Base-by-base conservation (phyloP, 2,329 filamentous ascomycete species). In the Aspergillus ruber region DNA sequence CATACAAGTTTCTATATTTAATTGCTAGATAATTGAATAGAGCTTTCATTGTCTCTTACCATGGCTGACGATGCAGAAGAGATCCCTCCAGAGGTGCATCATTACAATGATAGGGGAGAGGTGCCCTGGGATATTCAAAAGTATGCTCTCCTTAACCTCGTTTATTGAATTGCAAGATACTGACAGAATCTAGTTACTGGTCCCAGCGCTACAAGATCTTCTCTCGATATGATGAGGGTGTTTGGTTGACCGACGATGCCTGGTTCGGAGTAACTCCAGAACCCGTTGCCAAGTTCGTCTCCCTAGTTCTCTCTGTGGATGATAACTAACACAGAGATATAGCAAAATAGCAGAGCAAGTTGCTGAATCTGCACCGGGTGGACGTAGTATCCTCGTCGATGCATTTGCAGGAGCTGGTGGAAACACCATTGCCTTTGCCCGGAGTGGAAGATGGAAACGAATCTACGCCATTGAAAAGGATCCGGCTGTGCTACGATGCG, bases 221-320 rank as follows among this genome's bases (percentile, higher is more conserved):
- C 70, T 84, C 85, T 13, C 79, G 79, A 58, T 98, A 96, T 64
- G 85, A 96, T 64, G 79, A 90, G 49, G 91, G 90, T 47, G 80
- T 98, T 56, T 85, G 83, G 75, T 82, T 98, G 77, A 98, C 94
- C 0, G 84, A 95, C 65, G 85, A 91, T 70, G 86, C 90, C 46
- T 98, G 93, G 93, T 98, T 93, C 66, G 93, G 90, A 47, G 90
- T 97, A 6, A 98, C 94, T 0, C 90, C 93, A 12, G 91, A 98
- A 67, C 86, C 88, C 4, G 82, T 98, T 23, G 93, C 93, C 50
- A 83, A 78, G 88, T 93, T 41, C 12, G 27, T 23, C 38, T 3
- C 7, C 17, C 20, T 48, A 27, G 38, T 42, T 39, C 27, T 42
- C n/a, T 13, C 6, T 27, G 17, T 42, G 13, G 17, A 13, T n/a